phyloP scores from a whole-genome alignment of 306 rosid genomes.

The Neltuma alba region DNA sequence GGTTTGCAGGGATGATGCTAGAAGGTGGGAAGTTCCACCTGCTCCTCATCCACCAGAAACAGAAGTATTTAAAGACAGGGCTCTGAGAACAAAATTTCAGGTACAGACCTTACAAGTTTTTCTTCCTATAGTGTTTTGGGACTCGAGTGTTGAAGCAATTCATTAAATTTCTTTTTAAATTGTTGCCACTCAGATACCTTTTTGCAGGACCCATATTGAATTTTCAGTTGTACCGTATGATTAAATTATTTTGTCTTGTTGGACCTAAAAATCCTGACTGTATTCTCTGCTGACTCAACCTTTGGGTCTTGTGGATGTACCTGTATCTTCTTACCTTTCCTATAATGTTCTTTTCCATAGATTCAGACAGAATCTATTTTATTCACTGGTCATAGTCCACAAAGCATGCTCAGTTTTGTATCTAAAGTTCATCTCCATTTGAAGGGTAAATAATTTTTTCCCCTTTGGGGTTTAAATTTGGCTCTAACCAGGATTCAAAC shows the following conservation, averaged over 20 bases:
- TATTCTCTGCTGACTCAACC: background rate
- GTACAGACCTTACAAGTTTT: conserved; percentile 38
- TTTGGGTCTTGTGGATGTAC: conserved; percentile 4
- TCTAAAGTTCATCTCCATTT: conserved; percentile 6
- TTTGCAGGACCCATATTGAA: background rate
- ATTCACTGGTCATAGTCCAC: background rate
- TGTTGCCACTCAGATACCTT: background rate
- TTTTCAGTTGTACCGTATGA: background rate
- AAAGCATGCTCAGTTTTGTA: background rate
- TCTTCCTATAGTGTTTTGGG: background rate
- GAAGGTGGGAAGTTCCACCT: conserved; percentile 85
- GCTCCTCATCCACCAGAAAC: conserved; percentile 80
- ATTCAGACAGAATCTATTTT: background rate
- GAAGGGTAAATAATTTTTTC: background rate
- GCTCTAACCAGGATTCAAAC: background rate
- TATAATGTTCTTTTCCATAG: background rate
- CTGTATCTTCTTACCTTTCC: conserved; percentile 12
- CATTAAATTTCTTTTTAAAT: background rate
- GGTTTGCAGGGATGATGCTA: conserved; percentile 73
- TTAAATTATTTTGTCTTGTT: conserved; percentile 1
- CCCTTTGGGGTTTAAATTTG: background rate
- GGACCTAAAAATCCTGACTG: conserved; percentile 7
- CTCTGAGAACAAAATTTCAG: conserved; percentile 79
- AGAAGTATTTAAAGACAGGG: conserved; percentile 65
- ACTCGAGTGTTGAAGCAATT: conserved; percentile 7